Percentiles rank a stretch among this genome's conserved stretches.
phyloP scores from a whole-genome alignment of 768 basidiomycete species.

The Boletus rubroflammeus region DNA sequence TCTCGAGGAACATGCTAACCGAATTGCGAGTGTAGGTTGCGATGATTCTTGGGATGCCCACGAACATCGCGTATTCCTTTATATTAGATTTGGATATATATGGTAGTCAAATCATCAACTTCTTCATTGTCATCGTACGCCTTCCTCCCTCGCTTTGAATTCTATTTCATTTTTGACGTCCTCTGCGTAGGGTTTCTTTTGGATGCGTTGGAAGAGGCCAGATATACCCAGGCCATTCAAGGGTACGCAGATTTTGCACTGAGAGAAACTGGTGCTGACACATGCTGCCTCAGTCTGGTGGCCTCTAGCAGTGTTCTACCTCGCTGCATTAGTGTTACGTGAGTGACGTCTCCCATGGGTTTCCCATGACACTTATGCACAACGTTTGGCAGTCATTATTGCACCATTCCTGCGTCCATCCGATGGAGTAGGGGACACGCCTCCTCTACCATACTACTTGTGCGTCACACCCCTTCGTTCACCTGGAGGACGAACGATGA shows the following conservation, averaged over 20 bases:
- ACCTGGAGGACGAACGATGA: too few relatives aligned
- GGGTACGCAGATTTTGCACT: slow-evolving; percentile 21
- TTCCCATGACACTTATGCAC: slow-evolving; percentile 9
- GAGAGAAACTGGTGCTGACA: slow-evolving; percentile 3
- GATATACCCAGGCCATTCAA: slow-evolving; percentile 50
- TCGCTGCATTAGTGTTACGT: slow-evolving; percentile 50
- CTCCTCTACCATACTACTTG: slow-evolving; percentile 58
- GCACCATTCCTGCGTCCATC: slow-evolving; percentile 54
- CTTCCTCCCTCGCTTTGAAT: slow-evolving; percentile 26
- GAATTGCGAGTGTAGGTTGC: slow-evolving; percentile 36
- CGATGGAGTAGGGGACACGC: slow-evolving; percentile 54
- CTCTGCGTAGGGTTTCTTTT: slow-evolving; percentile 48
- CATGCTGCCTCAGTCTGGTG: slow-evolving; percentile 42
- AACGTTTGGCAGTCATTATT: slow-evolving; percentile 40
- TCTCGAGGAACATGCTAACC: background rate
- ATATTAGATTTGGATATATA: slow-evolving; percentile 50
- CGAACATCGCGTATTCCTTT: slow-evolving; percentile 51
- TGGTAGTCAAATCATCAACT: slow-evolving; percentile 50
- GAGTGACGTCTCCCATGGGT: slow-evolving; percentile 20
- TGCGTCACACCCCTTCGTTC: slow-evolving; percentile 11
- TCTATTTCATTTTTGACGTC: background rate
- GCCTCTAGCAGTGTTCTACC: slow-evolving; percentile 53
- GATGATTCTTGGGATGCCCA: slow-evolving; percentile 51
- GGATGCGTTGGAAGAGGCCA: slow-evolving; percentile 51
- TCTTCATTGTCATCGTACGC: slow-evolving; percentile 52